These are phyloP conservation scores for Beta vulgaris DNA, from an alignment of 148 eudicot genomes.

Conservation along the genomic window DNA sequence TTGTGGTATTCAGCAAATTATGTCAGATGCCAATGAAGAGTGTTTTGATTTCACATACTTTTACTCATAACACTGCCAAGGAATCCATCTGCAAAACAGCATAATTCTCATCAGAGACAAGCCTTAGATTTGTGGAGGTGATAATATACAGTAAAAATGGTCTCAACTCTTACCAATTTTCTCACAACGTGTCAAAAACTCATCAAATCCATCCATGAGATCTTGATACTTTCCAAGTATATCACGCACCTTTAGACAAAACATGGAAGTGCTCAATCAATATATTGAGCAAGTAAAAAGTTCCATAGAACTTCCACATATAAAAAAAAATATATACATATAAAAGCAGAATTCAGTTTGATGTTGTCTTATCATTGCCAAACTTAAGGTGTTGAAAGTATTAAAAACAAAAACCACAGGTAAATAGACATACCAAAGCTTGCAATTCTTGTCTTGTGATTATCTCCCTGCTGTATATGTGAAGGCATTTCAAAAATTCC, in stretches of 20 bases:
- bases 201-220: conserved; percentile 91
- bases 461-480: conserved; percentile 90
- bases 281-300: too few relatives aligned
- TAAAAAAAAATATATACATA: neutral
- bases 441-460: conserved; percentile 79
- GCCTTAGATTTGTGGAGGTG: conserved; percentile 2
- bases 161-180: conserved; percentile 51
- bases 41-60: conserved; percentile 52
- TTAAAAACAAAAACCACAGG: too few relatives aligned
- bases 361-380: neutral
- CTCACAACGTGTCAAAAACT: conserved; percentile 81
- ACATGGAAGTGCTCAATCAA: conserved; percentile 5
- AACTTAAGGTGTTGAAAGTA: neutral
- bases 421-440: conserved; percentile 55
- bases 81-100: conserved; percentile 72
- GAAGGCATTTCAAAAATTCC: conserved; percentile 91
- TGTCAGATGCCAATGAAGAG: neutral
- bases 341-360: neutral
- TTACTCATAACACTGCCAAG: conserved; percentile 86
- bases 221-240: conserved; percentile 81
- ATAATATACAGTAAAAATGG: neutral
- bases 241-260: conserved; percentile 68
- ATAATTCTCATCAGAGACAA: conserved; percentile 15
- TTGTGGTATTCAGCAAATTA: neutral
- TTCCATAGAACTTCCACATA: neutral